Conservation (phyloP, 805 yeast genomes). For the Candida pseudofarinosa region DNA sequence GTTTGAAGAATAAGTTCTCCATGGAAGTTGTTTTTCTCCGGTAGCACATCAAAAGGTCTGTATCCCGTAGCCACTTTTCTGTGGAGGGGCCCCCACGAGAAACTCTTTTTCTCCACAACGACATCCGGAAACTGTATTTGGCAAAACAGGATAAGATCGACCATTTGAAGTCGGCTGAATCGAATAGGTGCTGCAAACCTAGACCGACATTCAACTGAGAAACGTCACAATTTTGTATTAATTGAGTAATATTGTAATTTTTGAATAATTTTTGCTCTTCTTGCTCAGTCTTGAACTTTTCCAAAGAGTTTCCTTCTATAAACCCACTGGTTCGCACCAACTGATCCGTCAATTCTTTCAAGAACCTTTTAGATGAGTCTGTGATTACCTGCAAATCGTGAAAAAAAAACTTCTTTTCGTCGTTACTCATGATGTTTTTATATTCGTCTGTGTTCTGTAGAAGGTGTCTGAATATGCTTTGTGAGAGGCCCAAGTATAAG, state of each 20-base stretch:
- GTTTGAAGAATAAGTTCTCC: slow-evolving; percentile 38
- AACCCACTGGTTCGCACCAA: slow-evolving; percentile 5
- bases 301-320: neutral
- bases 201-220: slow-evolving; percentile 9
- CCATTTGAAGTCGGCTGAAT: slow-evolving; percentile 2
- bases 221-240: slow-evolving; percentile 6
- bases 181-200: slow-evolving; percentile 6
- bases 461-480: slow-evolving; percentile 27
- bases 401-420: slow-evolving; percentile 37
- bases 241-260: slow-evolving; percentile 3
- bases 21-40: slow-evolving; percentile 36
- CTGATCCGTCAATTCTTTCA: slow-evolving; percentile 6
- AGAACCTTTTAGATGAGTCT: slow-evolving; percentile 19
- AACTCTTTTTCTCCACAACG: slow-evolving; percentile 15
- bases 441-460: slow-evolving; percentile 23
- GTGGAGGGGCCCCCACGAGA: slow-evolving; percentile 17
- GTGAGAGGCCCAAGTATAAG: slow-evolving; percentile 21
- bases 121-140: slow-evolving; percentile 6
- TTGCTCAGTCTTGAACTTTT: slow-evolving; percentile 2
- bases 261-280: neutral
- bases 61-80: slow-evolving; percentile 27
- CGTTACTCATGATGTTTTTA: slow-evolving; percentile 24
- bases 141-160: slow-evolving; percentile 5
- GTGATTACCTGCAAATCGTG: slow-evolving; percentile 40
- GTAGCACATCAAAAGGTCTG: slow-evolving; percentile 18